phyloP scores from a whole-genome alignment of 306 rosid species.

The Phaseolus lunatus region DNA sequence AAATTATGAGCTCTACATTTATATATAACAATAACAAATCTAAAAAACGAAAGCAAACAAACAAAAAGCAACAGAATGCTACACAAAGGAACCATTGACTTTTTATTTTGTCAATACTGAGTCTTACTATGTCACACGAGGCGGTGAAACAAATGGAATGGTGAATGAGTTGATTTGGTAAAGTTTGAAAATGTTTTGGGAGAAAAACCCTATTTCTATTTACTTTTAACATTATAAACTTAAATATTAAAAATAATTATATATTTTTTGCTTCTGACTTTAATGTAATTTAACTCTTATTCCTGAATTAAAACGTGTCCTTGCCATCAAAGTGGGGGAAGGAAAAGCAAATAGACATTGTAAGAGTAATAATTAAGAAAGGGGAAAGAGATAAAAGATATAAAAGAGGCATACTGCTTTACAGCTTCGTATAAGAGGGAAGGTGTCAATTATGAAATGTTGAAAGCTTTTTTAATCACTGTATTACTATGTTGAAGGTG shows the following conservation, averaged over 20 bases:
- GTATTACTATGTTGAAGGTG: background rate
- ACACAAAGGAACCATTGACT: too few species aligned
- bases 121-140: background rate
- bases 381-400: background rate
- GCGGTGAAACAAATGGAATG: background rate
- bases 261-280: background rate
- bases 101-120: background rate
- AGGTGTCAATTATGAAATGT: conserved; percentile 13
- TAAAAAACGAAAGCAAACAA: too few species aligned
- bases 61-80: too few species aligned
- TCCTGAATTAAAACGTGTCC: background rate
- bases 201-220: background rate
- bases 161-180: background rate
- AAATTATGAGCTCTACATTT: too few species aligned
- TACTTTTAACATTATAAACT: background rate
- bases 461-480: background rate
- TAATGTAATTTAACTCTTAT: background rate
- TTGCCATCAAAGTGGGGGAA: background rate
- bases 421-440: background rate
- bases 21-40: too few species aligned
- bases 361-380: conserved; percentile 5
- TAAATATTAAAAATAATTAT: background rate
- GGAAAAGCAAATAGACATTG: background rate
- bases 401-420: background rate
- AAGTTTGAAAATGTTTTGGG: background rate